phyloP scores from a whole-genome alignment of 768 basidiomycete species.

The Myochromella boudieri region DNA sequence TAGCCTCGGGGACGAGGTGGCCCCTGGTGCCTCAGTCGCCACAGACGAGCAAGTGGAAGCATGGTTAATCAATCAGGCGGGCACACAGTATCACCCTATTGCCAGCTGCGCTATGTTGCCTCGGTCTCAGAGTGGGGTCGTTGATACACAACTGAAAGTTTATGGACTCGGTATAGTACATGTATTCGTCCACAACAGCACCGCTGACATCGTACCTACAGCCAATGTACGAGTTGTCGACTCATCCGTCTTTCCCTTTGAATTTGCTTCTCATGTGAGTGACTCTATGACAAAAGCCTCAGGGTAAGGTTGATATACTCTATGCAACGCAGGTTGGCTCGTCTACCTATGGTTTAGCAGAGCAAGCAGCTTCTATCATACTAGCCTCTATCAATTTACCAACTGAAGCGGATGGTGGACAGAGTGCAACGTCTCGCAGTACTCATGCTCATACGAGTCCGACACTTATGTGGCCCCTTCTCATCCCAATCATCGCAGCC shows the following conservation, averaged over 20 bases:
- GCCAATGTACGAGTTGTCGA: slow-evolving; percentile 44
- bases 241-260: slow-evolving; percentile 21
- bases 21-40: slow-evolving; percentile 46
- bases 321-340: slow-evolving; percentile 22
- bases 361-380: slow-evolving; percentile 42
- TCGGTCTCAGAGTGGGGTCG: slow-evolving; percentile 51
- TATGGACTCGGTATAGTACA: slow-evolving; percentile 42
- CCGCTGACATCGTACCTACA: slow-evolving; percentile 1
- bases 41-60: slow-evolving; percentile 58
- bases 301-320: no score
- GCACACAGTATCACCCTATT: slow-evolving; percentile 62
- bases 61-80: slow-evolving; percentile 44
- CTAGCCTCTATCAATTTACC: slow-evolving; percentile 16
- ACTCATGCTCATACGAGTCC: no score
- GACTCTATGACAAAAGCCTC: not conserved
- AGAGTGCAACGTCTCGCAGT: not conserved
- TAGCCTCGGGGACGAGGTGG: slow-evolving; percentile 40
- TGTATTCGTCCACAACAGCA: not conserved
- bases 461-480: no score
- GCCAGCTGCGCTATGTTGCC: slow-evolving; percentile 60
- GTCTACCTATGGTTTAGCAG: slow-evolving; percentile 25
- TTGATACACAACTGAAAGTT: slow-evolving; percentile 52
- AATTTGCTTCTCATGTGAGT: slow-evolving; percentile 23
- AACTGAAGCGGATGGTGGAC: not conserved
- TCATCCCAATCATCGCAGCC: no score